Evolutionary conservation across 352 stramenopile genomes (phyloP), one percentile per base, ranked within the genome.

Genomic region (Elongisporangium anandrum): DNA sequence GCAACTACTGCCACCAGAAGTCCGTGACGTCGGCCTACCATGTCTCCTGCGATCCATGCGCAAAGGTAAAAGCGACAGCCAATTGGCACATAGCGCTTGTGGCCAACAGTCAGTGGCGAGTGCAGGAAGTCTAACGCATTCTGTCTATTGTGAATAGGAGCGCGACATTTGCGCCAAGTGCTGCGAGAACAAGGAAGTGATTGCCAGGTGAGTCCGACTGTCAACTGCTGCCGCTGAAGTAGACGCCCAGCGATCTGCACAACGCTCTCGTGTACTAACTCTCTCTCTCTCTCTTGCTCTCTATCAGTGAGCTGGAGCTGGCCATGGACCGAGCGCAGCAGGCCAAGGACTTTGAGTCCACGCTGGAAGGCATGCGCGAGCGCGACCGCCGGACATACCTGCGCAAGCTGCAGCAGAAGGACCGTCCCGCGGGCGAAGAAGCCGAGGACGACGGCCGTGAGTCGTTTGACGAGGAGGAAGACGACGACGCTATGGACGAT

Each of bases 11-110:
- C 70, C 74, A 88, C 47, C 81, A 96, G 56, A 96, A 97, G 71
- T 95, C 85, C 48, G 82, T 99, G 56, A 90, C 78, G 22, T 81
- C 94, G 3, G 96, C 96, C 8, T 99, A 99, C 75, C 96, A 99
- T 65, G 92, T 88, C 0, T 81, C 97, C 19, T 99, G 96, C 66
- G 77, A 90, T 58, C 69, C 77, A 6, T 99, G 96, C 68, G 86
- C 92, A 19, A 92, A 82, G 61, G 87, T 85, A n/a, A n/a, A n/a
- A n/a, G n/a, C n/a, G n/a, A n/a, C n/a, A n/a, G n/a, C n/a, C n/a
- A n/a, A n/a, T n/a, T n/a, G n/a, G n/a, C n/a, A n/a, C n/a, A n/a
- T n/a, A n/a, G n/a, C n/a, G n/a, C n/a, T n/a, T n/a, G n/a, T n/a
- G 24, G 24, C 24, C 7, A 34, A 34, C 24, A 34, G 3, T 34